Evolutionary conservation across 2,329 filamentous ascomycete species (phyloP).

Genomic region (Onygenales sp.): DNA sequence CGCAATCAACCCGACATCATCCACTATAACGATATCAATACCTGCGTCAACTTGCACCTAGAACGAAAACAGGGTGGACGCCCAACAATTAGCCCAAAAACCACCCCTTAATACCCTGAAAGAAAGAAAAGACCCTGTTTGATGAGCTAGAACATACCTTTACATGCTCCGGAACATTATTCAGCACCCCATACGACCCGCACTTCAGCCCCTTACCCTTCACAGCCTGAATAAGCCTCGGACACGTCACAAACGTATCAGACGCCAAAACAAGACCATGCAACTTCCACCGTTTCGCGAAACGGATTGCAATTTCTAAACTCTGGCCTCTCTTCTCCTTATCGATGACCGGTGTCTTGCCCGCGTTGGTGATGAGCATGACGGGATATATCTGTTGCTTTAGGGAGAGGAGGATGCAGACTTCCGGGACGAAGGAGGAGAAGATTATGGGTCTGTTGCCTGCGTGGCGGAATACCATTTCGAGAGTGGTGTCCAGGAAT

Average conservation of each 20-base stretch:
- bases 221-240: constrained; percentile 25
- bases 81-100: no score
- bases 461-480: constrained; percentile 17
- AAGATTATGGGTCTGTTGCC: constrained; percentile 23
- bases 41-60: constrained; percentile 15
- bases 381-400: constrained; percentile 18
- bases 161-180: constrained; percentile 18
- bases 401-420: constrained; percentile 17
- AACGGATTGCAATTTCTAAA: constrained; percentile 28
- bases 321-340: constrained; percentile 24
- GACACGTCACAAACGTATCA: constrained; percentile 28
- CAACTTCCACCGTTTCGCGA: constrained; percentile 30
- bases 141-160: constrained; percentile 10
- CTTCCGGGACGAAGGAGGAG: constrained; percentile 20
- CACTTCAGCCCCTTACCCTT: constrained; percentile 24
- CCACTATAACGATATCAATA: constrained; percentile 15
- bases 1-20: constrained; percentile 14
- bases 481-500: constrained; percentile 29
- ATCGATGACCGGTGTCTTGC: constrained; percentile 18
- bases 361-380: constrained; percentile 21
- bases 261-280: constrained; percentile 28
- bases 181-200: constrained; percentile 27
- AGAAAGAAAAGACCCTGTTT: no score
- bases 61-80: background rate
- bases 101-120: no score